Percentiles rank a stretch among this genome's conserved stretches.
Evolutionary conservation across 208 protist species (phyloP).

Genomic region (Histomonas meleagridis): DNA sequence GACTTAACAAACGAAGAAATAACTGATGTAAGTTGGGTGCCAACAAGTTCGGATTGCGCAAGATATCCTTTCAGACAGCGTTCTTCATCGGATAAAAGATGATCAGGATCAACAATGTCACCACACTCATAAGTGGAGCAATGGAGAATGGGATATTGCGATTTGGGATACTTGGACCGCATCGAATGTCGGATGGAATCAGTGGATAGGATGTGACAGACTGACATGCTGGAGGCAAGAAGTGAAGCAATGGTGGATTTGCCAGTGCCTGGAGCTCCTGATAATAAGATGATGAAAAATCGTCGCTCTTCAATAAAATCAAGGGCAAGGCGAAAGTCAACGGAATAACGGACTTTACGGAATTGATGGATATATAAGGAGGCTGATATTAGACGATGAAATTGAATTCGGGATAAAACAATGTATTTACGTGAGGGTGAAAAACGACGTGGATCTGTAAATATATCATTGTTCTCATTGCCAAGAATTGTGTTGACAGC

Average conservation of each 20-base stretch:
- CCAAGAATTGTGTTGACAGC: not conserved
- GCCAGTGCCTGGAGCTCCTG: slow-evolving; percentile 44
- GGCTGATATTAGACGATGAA: not conserved
- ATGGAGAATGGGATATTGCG: slow-evolving; percentile 38
- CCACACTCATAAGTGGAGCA: slow-evolving; percentile 45
- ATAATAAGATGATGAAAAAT: slow-evolving; percentile 32
- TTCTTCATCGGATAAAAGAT: not conserved
- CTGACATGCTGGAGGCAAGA: slow-evolving; percentile 37
- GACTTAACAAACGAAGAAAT: not conserved
- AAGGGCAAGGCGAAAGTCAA: not conserved
- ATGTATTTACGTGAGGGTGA: not conserved
- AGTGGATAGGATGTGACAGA: slow-evolving; percentile 42
- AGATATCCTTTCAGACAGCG: slow-evolving; percentile 15
- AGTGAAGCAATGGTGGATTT: slow-evolving; percentile 47
- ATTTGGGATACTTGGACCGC: slow-evolving; percentile 5
- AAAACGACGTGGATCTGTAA: not conserved
- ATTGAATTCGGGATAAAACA: not conserved
- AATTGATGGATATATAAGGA: slow-evolving; percentile 22
- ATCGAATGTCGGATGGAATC: slow-evolving; percentile 43
- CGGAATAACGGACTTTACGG: not conserved
- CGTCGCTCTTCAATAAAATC: slow-evolving; percentile 17
- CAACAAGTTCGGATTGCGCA: not conserved
- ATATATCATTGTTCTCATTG: not conserved
- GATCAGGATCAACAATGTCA: slow-evolving; percentile 34
- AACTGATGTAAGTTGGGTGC: not conserved